These are phyloP conservation scores for Aspergillus calidoustus DNA, from an alignment of 2,329 filamentous ascomycete species.

Conservation along the genomic window DNA sequence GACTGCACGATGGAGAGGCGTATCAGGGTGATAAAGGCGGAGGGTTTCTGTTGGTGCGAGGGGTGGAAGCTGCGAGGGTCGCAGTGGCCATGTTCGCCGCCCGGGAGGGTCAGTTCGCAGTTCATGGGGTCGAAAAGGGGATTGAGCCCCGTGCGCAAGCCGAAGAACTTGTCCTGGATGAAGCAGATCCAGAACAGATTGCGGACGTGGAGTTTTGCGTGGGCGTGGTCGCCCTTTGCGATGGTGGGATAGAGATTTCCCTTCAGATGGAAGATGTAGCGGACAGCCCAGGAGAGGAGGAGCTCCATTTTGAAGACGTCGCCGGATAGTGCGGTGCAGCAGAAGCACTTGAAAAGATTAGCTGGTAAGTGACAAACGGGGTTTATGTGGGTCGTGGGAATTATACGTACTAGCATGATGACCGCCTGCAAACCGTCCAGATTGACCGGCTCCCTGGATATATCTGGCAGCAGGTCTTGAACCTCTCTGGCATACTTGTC, in stretches of 20 bases:
- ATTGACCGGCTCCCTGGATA: slow-evolving; percentile 9
- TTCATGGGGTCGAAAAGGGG: slow-evolving; percentile 10
- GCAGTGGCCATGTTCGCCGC: neutral
- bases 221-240: neutral
- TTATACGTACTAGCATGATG: slow-evolving; percentile 15
- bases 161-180: slow-evolving; percentile 7
- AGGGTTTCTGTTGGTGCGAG: neutral
- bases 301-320: slow-evolving; percentile 7
- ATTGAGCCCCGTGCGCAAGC: slow-evolving; percentile 16
- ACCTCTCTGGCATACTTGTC: neutral
- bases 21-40: neutral
- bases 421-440: slow-evolving; percentile 20
- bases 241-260: slow-evolving; percentile 9
- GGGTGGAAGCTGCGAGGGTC: neutral
- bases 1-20: slow-evolving; percentile 14
- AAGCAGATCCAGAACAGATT: slow-evolving; percentile 21
- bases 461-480: neutral
- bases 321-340: neutral
- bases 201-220: slow-evolving; percentile 5
- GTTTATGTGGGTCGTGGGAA: neutral
- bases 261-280: slow-evolving; percentile 20
- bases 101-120: slow-evolving; percentile 17
- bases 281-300: slow-evolving; percentile 3
- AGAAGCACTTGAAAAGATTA: neutral
- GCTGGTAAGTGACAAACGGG: neutral